Evolutionary conservation across 345 rosid species (phyloP).

Genomic region (Orychophragmus violaceus): DNA sequence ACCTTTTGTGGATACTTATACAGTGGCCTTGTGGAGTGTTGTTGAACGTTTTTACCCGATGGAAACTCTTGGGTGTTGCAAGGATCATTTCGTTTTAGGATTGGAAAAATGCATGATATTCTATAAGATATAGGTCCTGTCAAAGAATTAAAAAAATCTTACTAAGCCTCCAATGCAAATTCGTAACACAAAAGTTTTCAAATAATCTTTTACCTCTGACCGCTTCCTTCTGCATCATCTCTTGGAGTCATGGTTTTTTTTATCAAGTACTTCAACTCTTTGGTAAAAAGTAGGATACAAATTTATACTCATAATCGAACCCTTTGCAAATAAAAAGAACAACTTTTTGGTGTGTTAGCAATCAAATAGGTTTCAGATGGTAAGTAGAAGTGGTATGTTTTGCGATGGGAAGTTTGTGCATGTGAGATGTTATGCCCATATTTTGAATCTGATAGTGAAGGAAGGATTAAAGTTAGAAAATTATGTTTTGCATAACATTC

Average conservation of each 20-base stretch:
- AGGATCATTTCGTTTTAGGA: conserved; percentile 62
- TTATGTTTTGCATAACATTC: no score
- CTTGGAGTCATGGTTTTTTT: conserved; percentile 97
- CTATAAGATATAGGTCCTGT: conserved; percentile 75
- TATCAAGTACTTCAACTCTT: conserved; percentile 88
- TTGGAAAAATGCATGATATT: conserved; percentile 66
- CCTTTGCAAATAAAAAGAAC: background rate
- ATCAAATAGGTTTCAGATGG: no score
- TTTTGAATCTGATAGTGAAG: no score
- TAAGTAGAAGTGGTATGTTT: no score
- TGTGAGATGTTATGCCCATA: no score
- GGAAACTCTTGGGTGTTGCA: conserved; percentile 54
- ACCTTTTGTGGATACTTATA: conserved; percentile 59
- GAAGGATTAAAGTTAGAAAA: no score
- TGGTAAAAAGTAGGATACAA: conserved; percentile 2
- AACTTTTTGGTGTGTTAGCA: no score
- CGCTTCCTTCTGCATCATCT: conserved; percentile 79
- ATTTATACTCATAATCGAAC: background rate
- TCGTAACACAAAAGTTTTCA: background rate
- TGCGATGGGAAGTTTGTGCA: no score
- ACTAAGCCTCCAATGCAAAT: background rate
- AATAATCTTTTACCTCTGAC: conserved; percentile 46
- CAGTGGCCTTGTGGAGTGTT: conserved; percentile 89
- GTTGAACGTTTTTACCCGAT: conserved; percentile 70
- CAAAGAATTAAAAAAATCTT: background rate